phyloP scores from a whole-genome alignment of 2,329 filamentous ascomycete species.

The Cercospora sp. region DNA sequence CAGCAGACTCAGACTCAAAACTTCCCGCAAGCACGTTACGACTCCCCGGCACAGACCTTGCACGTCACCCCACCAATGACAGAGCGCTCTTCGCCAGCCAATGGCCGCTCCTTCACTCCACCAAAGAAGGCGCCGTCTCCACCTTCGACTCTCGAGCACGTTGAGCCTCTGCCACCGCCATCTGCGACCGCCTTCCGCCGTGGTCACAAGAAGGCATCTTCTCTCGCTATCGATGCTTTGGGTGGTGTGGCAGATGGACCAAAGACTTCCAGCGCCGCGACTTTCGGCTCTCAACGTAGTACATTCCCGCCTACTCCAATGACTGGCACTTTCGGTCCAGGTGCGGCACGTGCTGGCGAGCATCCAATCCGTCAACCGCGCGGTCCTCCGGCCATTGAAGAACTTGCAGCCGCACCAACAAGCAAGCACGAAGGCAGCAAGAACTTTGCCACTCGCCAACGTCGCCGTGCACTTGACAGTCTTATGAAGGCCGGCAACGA shows the following conservation, averaged over 20 bases:
- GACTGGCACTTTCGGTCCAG: constrained; percentile 86
- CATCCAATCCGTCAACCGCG: constrained; percentile 92
- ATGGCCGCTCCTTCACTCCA: constrained; percentile 64
- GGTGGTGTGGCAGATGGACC: constrained; percentile 64
- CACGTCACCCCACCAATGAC: constrained; percentile 75
- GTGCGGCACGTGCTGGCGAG: constrained; percentile 88
- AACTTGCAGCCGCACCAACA: constrained; percentile 85
- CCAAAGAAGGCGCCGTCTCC: constrained; percentile 67
- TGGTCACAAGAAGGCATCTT: constrained; percentile 85
- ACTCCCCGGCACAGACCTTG: constrained; percentile 57
- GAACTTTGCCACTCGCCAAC: constrained; percentile 93
- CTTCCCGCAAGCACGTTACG: constrained; percentile 28
- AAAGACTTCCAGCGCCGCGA: constrained; percentile 64
- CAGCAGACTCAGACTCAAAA: constrained; percentile 34
- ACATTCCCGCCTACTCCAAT: constrained; percentile 74
- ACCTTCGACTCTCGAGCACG: constrained; percentile 56
- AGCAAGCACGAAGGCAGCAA: constrained; percentile 92
- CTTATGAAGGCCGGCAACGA: constrained; percentile 86
- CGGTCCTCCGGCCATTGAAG: constrained; percentile 86
- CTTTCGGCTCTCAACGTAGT: constrained; percentile 47
- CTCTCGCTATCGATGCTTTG: constrained; percentile 62
- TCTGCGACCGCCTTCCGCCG: constrained; percentile 91
- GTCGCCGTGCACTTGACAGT: constrained; percentile 87
- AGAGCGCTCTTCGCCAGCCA: constrained; percentile 53
- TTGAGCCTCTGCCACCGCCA: constrained; percentile 76